A percentile compares a stretch with the other conserved stretches of the same genome.
Evolutionary conservation across 805 yeast genomes (phyloP).

Genomic region (Sugiyamaella chiloensis): DNA sequence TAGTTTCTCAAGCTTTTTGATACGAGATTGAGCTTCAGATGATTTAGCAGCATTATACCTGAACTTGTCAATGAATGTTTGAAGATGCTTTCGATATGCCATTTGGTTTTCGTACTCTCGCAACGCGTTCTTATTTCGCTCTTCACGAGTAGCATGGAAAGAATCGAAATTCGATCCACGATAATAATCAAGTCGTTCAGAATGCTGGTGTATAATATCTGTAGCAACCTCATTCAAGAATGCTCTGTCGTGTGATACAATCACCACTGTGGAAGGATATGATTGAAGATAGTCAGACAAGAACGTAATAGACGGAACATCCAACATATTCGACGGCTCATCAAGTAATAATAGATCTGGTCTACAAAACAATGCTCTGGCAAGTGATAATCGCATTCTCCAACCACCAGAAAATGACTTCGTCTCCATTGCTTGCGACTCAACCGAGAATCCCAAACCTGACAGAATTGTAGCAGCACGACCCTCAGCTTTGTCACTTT

Average conservation of each 20-base stretch:
- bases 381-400: conserved; percentile 99
- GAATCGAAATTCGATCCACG: conserved; percentile 86
- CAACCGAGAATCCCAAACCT: conserved; percentile 92
- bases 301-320: conserved; percentile 96
- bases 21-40: conserved; percentile 96
- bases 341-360: conserved; percentile 76
- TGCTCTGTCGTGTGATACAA: conserved; percentile 97
- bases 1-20: conserved; percentile 90
- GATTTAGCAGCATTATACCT: conserved; percentile 98
- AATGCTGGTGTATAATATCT: conserved; percentile 96
- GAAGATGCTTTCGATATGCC: conserved; percentile 93
- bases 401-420: conserved; percentile 98
- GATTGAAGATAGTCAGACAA: conserved; percentile 85
- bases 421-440: conserved; percentile 78
- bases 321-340: conserved; percentile 99
- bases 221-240: conserved; percentile 97
- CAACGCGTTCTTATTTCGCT: conserved; percentile 86
- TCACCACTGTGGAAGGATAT: conserved; percentile 88
- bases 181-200: conserved; percentile 94
- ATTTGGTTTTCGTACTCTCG: conserved; percentile 97
- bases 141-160: conserved; percentile 91
- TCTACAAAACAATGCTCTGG: conserved; percentile 98
- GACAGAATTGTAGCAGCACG: conserved; percentile 90
- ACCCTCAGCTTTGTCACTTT: conserved; percentile 95
- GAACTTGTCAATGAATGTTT: conserved; percentile 91